These are phyloP conservation scores for Dryas drummondii DNA, from an alignment of 306 rosid species.

Conservation along the genomic window DNA sequence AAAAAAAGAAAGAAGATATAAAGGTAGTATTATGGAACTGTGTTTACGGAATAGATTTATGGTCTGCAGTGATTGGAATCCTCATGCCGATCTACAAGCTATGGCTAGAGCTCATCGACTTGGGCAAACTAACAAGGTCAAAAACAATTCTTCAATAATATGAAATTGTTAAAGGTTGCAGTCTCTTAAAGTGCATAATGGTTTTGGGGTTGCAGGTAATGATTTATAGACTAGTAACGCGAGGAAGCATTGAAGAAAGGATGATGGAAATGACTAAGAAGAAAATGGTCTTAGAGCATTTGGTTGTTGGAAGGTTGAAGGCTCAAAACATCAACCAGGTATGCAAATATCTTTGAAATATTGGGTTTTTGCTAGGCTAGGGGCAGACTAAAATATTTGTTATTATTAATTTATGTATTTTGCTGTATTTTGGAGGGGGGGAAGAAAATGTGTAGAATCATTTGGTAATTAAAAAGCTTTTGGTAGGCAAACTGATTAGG, in stretches of 20 bases:
- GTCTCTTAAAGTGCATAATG: constrained; percentile 16
- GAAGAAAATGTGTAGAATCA: background rate
- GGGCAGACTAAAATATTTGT: background rate
- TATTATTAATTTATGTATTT: no score
- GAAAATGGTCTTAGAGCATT: constrained; percentile 98
- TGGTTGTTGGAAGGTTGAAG: constrained; percentile 95
- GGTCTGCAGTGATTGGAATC: constrained; percentile 95
- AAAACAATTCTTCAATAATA: constrained; percentile 23
- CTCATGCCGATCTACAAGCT: constrained; percentile 99
- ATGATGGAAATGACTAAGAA: constrained; percentile 99
- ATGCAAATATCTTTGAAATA: constrained; percentile 18
- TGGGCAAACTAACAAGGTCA: constrained; percentile 97
- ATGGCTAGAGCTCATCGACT: constrained; percentile 99
- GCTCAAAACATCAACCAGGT: constrained; percentile 97
- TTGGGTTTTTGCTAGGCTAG: background rate
- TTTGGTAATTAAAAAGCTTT: background rate
- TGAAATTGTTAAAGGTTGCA: constrained; percentile 18
- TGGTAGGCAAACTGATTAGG: background rate
- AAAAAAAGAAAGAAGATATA: background rate
- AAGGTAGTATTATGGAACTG: background rate
- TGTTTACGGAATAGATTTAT: constrained; percentile 21
- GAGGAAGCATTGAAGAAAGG: constrained; percentile 97
- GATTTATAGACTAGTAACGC: constrained; percentile 90
- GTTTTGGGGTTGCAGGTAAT: constrained; percentile 66
- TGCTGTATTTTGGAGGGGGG: no score